phyloP scores from a whole-genome alignment of 306 rosid species.

The Lotus japonicus region DNA sequence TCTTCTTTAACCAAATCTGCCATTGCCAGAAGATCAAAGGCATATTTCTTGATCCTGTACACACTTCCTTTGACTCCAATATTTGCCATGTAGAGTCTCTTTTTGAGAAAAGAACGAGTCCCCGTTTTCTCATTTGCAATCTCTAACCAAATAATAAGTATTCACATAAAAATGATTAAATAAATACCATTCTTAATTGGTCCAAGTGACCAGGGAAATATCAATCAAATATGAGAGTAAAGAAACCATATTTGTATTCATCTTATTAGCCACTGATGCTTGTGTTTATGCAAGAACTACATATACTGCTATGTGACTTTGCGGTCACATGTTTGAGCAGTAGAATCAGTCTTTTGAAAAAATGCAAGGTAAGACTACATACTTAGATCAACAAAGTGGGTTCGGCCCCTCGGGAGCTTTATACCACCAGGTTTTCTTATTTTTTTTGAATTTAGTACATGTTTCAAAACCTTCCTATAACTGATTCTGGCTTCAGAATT shows the following conservation, averaged over 20 bases:
- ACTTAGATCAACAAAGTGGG: no score
- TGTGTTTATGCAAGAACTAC: neutral
- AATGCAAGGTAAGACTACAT: no score
- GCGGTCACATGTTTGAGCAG: no score
- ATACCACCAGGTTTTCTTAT: no score
- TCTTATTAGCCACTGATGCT: neutral
- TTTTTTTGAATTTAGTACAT: neutral
- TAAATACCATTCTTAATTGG: neutral
- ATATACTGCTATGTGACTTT: no score
- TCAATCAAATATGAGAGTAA: neutral
- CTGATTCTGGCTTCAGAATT: no score
- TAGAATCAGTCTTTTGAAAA: no score
- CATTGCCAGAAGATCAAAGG: constrained; percentile 89
- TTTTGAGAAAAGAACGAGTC: constrained; percentile 74
- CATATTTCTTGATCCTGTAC: constrained; percentile 58
- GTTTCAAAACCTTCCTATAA: neutral
- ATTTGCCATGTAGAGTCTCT: constrained; percentile 59
- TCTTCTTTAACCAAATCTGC: constrained; percentile 69
- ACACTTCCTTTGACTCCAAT: constrained; percentile 67
- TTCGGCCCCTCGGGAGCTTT: no score
- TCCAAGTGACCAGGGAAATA: neutral
- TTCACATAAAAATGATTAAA: neutral
- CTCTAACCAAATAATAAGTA: constrained; percentile 33
- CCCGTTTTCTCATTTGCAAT: constrained; percentile 78
- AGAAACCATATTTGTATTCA: neutral